A percentile compares a stretch with the other conserved stretches of the same genome.
phyloP scores from a whole-genome alignment of 1,139 yeast genomes.

The Sugiyamaella neomexicana region DNA sequence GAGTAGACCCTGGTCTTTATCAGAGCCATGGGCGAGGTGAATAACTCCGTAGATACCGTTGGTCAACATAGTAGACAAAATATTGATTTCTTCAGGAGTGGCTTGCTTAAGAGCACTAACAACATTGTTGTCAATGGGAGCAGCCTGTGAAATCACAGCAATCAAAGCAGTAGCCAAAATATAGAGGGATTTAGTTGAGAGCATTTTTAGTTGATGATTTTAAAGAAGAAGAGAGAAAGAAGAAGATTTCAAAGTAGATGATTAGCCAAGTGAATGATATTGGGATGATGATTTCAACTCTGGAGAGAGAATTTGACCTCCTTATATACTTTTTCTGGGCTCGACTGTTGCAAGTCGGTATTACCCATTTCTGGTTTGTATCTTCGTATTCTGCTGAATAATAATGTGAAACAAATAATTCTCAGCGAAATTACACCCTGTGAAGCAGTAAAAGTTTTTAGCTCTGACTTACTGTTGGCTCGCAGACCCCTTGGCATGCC shows the following conservation, averaged over 20 bases:
- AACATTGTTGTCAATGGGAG: constrained; percentile 7
- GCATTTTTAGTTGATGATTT: constrained; percentile 3
- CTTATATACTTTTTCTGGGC: not conserved
- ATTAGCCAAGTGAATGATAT: not conserved
- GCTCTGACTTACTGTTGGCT: no score
- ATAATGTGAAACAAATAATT: no score
- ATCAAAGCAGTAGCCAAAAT: constrained; percentile 13
- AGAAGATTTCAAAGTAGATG: not conserved
- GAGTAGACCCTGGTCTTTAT: not conserved
- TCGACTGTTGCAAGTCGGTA: not conserved
- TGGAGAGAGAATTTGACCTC: not conserved
- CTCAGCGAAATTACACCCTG: no score
- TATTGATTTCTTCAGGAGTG: constrained; percentile 9
- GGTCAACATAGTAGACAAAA: constrained; percentile 5
- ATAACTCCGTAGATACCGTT: constrained; percentile 10
- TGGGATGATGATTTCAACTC: not conserved
- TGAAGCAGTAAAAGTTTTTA: no score
- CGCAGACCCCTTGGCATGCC: no score
- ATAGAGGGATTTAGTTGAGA: constrained; percentile 9
- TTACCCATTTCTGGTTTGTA: not conserved
- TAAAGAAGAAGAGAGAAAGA: not conserved
- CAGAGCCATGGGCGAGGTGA: constrained; percentile 3
- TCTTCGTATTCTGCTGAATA: not conserved
- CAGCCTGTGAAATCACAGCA: constrained; percentile 9
- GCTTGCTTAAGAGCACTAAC: constrained; percentile 9